Conservation (phyloP, 2,329 filamentous ascomycete genomes). For the Davidsoniella neocaledoniae region DNA sequence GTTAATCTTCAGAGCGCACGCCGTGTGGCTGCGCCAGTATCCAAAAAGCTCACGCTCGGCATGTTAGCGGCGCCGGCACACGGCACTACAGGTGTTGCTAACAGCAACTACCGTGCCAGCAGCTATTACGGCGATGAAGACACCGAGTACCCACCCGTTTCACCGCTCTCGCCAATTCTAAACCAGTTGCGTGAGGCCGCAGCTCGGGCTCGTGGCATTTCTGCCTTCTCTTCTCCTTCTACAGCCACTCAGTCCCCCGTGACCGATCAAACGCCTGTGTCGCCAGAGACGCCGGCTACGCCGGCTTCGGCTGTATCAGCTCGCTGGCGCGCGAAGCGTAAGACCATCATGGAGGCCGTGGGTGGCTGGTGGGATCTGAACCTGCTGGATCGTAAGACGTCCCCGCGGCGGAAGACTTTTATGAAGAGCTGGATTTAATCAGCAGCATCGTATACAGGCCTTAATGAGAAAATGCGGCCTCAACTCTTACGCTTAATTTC, state of each 20-base stretch:
- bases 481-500: not conserved
- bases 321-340: slow-evolving; percentile 21
- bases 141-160: slow-evolving; percentile 13
- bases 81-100: too few relatives aligned
- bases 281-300: slow-evolving; percentile 14
- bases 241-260: slow-evolving; percentile 4
- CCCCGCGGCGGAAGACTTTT: slow-evolving; percentile 6
- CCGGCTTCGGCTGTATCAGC: slow-evolving; percentile 11
- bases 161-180: slow-evolving; percentile 16
- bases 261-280: not conserved
- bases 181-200: slow-evolving; percentile 11
- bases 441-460: not conserved
- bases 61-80: slow-evolving; percentile 8
- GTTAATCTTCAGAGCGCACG: not conserved
- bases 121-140: slow-evolving; percentile 7
- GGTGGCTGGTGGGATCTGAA: slow-evolving; percentile 40
- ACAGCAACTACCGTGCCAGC: slow-evolving; percentile 2
- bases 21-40: not conserved
- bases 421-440: slow-evolving; percentile 12
- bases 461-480: not conserved
- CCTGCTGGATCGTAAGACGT: slow-evolving; percentile 23
- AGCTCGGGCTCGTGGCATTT: not conserved
- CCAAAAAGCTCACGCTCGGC: slow-evolving; percentile 7
- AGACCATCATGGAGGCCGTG: slow-evolving; percentile 30
- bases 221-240: too few relatives aligned